Evolutionary conservation across 768 basidiomycete genomes (phyloP), one percentile per base, ranked within the genome.

Genomic region (Kwoniella newhampshirensis): DNA sequence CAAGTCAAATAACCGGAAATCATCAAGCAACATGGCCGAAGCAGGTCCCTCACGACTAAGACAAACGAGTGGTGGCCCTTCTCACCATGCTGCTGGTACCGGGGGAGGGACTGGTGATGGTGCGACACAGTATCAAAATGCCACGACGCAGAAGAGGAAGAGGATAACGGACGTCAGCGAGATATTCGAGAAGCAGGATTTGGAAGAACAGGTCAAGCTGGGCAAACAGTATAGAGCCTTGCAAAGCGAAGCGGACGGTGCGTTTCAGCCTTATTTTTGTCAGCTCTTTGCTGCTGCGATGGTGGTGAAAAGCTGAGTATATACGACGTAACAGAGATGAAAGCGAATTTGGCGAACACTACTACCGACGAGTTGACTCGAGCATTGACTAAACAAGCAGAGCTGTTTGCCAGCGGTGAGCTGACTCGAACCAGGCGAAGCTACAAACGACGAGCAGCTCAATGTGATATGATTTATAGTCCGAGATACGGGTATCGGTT

Each of bases 401-500:
- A 58, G 4, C 42, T 67, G 12, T 70, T 70, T 40, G 17, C 37
- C 11, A 37, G 50, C 26, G 60, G 68, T 60, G 15, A 43, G 35
- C 42, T 17, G 17, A 3, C n/a, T 40, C 17, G 25, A 11, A 1
- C 23, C 17, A 30, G 32, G 6, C 13, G n/a, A 50, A 50, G 30
- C n/a, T 4, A 26, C 5, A 26, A 23, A n/a, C n/a, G n/a, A n/a
- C n/a, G n/a, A n/a, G n/a, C 40, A 41, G 48, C 39, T 51, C 27
- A 6, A 37, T 36, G 18, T 18, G 12, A 37, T 44, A n/a, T 21
- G 2, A 17, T 18, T 5, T 8, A 20, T 40, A 66, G 70, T 68
- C 18, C 84, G 84, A 72, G 86, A 85, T 18, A 87, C 91, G 0
- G 86, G 87, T 49, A 91, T 96, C 68, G 93, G 94, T 3, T 86